Evolutionary conservation across 306 rosid species (phyloP).

Genomic region (Cucumis cinereus): DNA sequence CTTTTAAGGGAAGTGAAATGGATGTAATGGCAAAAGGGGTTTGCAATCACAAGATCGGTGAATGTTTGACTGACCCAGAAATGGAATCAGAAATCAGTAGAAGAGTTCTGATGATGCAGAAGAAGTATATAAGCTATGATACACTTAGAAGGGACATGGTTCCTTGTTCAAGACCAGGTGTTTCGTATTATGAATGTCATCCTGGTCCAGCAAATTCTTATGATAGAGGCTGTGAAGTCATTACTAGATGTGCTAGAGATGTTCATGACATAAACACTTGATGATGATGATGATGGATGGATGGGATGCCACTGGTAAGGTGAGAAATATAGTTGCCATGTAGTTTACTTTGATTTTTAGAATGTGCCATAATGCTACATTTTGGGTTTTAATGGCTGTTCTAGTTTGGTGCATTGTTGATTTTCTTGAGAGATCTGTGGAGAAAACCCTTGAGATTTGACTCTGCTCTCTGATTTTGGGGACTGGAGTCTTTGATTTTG

Average conservation of each 20-base stretch:
- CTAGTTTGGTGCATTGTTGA: background rate
- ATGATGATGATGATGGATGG: background rate
- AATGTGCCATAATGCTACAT: background rate
- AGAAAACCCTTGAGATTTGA: background rate
- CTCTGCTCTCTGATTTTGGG: background rate
- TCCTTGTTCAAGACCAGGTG: constrained; percentile 71
- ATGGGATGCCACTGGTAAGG: background rate
- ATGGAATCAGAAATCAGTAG: constrained; percentile 62
- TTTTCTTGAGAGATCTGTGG: constrained; percentile 4
- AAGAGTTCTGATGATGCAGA: constrained; percentile 63
- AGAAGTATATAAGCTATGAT: constrained; percentile 71
- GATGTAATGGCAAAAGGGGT: constrained; percentile 36
- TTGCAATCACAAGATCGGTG: constrained; percentile 42
- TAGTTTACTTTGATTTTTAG: background rate
- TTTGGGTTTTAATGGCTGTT: background rate
- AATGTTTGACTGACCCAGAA: constrained; percentile 37
- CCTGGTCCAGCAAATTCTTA: constrained; percentile 56
- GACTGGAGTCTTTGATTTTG: background rate
- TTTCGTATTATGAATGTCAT: constrained; percentile 83
- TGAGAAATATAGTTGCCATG: background rate
- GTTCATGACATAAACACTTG: constrained; percentile 19
- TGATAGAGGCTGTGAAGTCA: constrained; percentile 70
- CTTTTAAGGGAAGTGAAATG: constrained; percentile 25
- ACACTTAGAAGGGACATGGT: constrained; percentile 75
- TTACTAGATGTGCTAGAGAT: constrained; percentile 83